Conservation (phyloP, 352 stramenopile genomes). For the Phytophthora pluvialis region DNA sequence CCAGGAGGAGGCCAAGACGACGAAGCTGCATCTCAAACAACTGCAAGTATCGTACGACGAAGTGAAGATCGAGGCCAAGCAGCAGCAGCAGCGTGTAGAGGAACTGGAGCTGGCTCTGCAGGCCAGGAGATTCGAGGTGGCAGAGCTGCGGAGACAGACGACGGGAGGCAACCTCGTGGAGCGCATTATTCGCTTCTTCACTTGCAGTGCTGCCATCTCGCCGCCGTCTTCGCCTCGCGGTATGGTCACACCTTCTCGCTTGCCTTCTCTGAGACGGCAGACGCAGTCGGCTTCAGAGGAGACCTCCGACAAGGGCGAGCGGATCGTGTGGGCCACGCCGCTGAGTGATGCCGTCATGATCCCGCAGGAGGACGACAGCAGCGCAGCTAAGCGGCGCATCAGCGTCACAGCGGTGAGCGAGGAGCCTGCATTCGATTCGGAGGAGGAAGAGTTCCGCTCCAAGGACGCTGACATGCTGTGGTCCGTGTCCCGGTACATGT, state of each 20-base stretch:
- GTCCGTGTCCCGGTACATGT: constrained; percentile 62
- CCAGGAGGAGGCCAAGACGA: constrained; percentile 50
- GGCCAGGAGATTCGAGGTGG: constrained; percentile 52
- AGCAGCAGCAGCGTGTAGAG: constrained; percentile 66
- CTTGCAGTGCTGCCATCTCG: constrained; percentile 68
- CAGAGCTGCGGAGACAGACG: constrained; percentile 52
- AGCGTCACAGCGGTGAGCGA: constrained; percentile 41
- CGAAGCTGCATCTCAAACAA: constrained; percentile 61
- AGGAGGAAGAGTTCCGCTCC: constrained; percentile 61
- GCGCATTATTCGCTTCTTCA: constrained; percentile 88
- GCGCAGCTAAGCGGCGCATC: constrained; percentile 30
- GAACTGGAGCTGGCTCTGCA: constrained; percentile 68
- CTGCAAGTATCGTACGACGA: constrained; percentile 64
- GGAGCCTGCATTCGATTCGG: constrained; percentile 40
- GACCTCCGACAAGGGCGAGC: constrained; percentile 37
- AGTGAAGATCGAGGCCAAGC: constrained; percentile 56
- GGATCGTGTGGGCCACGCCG: constrained; percentile 43
- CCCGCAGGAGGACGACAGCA: constrained; percentile 35
- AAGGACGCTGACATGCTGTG: constrained; percentile 68
- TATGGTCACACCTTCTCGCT: constrained; percentile 36
- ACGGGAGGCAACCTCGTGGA: constrained; percentile 51
- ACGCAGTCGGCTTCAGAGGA: constrained; percentile 38
- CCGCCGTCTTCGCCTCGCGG: constrained; percentile 51
- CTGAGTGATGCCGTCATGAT: constrained; percentile 43
- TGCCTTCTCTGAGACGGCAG: constrained; percentile 37